Evolutionary conservation across 768 basidiomycete genomes (phyloP).

Genomic region (Tephrocybe sp.): DNA sequence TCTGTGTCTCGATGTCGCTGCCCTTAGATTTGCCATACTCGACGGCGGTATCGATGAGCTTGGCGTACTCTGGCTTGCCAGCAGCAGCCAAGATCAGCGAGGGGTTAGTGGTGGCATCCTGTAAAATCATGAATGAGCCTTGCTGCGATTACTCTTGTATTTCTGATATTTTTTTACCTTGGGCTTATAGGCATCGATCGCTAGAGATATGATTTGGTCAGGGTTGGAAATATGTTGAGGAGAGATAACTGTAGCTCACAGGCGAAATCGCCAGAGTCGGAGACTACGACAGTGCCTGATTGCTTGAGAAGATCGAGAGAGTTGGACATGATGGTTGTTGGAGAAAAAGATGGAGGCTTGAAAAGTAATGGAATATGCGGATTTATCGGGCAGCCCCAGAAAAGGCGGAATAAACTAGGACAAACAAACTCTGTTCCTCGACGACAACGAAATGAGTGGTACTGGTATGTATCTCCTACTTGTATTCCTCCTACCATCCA

Average conservation of each 20-base stretch:
- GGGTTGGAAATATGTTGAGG: constrained; percentile 13
- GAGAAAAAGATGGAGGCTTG: too few species aligned
- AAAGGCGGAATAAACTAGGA: too few species aligned
- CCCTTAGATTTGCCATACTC: constrained; percentile 78
- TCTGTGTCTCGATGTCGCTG: constrained; percentile 69
- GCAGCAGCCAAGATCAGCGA: constrained; percentile 92
- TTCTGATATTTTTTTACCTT: constrained; percentile 49
- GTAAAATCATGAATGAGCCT: constrained; percentile 1
- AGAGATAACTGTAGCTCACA: constrained; percentile 38
- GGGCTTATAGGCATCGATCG: constrained; percentile 96
- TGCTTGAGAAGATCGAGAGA: constrained; percentile 84
- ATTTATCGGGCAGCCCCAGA: too few species aligned
- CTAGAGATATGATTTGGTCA: constrained; percentile 34
- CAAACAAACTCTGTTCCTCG: background rate
- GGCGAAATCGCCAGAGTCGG: constrained; percentile 97
- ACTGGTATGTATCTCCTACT: constrained; percentile 4
- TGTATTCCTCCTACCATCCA: background rate
- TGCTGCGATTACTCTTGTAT: background rate
- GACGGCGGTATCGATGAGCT: constrained; percentile 75
- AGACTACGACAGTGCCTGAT: constrained; percentile 94
- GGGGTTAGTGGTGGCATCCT: constrained; percentile 99
- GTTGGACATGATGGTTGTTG: constrained; percentile 55
- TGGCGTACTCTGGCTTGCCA: constrained; percentile 83
- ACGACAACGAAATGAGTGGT: constrained; percentile 1
- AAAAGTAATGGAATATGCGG: too few species aligned